Conservation (phyloP, 2,329 filamentous ascomycete species). For the Raffaelea deltoideospora region DNA sequence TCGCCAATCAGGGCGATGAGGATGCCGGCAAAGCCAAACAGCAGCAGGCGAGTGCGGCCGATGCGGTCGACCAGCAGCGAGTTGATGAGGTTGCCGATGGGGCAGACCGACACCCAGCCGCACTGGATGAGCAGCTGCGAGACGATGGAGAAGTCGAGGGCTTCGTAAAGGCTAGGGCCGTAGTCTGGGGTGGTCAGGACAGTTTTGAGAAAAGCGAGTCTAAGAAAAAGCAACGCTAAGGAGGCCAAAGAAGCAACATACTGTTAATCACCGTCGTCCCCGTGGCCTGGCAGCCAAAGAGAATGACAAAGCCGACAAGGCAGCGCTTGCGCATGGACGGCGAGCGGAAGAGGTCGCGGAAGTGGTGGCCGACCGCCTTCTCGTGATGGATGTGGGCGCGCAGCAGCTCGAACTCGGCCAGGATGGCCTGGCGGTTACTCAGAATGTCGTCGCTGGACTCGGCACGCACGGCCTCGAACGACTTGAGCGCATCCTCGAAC, state of each 20-base stretch:
- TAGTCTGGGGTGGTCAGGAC: neutral
- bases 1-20: neutral
- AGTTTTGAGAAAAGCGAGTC: no score
- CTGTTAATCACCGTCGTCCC: slow-evolving; percentile 1
- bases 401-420: neutral
- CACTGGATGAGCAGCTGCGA: neutral
- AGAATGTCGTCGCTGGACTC: slow-evolving; percentile 25
- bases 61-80: slow-evolving; percentile 1
- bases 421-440: neutral
- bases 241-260: no score
- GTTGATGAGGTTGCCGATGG: neutral
- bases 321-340: neutral
- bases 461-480: slow-evolving; percentile 19
- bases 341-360: neutral
- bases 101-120: slow-evolving; percentile 1
- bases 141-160: neutral
- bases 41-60: neutral
- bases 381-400: neutral
- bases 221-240: no score
- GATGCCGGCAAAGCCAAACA: neutral
- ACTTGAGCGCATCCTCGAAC: slow-evolving; percentile 9
- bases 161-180: neutral
- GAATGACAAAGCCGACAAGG: neutral
- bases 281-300: neutral
- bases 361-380: neutral